phyloP scores from a whole-genome alignment of 2,329 filamentous ascomycete genomes.

The Calonectria honghensis region DNA sequence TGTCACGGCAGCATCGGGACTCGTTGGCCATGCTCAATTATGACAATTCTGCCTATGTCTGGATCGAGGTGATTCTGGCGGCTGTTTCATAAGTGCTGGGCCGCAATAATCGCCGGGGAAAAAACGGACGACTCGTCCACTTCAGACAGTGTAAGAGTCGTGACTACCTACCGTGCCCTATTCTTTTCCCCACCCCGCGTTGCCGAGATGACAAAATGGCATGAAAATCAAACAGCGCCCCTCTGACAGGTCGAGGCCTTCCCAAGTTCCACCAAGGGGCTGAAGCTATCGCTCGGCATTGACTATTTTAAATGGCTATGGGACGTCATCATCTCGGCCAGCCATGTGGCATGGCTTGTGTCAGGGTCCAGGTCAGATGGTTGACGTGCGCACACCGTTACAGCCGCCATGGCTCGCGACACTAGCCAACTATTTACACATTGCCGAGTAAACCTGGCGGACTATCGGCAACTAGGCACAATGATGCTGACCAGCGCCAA shows the following conservation, averaged over 20 bases:
- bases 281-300: constrained; percentile 35
- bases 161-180: constrained; percentile 14
- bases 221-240: constrained; percentile 24
- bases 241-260: constrained; percentile 30
- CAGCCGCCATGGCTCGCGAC: constrained; percentile 30
- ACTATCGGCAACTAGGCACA: neutral
- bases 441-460: neutral
- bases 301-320: constrained; percentile 37
- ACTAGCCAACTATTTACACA: constrained; percentile 21
- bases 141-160: neutral
- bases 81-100: constrained; percentile 18
- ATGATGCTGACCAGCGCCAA: constrained; percentile 29
- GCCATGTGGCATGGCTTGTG: constrained; percentile 51
- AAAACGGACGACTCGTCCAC: neutral
- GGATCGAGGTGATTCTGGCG: constrained; percentile 36
- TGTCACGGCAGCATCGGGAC: constrained; percentile 34
- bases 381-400: constrained; percentile 39
- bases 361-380: constrained; percentile 41
- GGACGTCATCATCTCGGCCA: constrained; percentile 34
- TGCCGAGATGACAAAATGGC: constrained; percentile 29
- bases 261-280: constrained; percentile 41
- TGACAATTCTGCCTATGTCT: constrained; percentile 32
- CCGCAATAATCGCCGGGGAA: constrained; percentile 18
- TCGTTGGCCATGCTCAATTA: constrained; percentile 16
- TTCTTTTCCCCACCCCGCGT: constrained; percentile 12